Evolutionary conservation across 768 basidiomycete species (phyloP), one percentile per base, ranked within the genome.

Genomic region (Termitomyces eurrhizus): DNA sequence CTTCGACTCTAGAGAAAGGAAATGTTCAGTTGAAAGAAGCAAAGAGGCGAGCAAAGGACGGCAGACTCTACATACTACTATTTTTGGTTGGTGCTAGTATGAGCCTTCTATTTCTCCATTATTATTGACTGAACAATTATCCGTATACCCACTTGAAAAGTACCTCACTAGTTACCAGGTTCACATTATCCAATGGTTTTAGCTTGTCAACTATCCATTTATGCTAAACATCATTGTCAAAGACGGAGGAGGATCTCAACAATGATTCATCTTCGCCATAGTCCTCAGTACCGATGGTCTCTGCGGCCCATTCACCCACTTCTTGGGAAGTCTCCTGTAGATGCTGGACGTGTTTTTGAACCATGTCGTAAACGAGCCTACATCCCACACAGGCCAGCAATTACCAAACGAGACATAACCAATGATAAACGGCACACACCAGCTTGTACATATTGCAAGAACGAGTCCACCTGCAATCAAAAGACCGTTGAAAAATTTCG

Each of bases 21-120:
- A 98, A 98, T 66, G 78, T 82, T 46, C 93, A 99, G 73, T 80
- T 99, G 58, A 87, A 84, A 71, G 93, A 95, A 76, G 96, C 97
- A 16, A 86, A 86, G 71, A 82, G 92, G 72, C 80, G 95, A 58
- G 90, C 89, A 35, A 87, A 90, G 66, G 95, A 97, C 66, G 85
- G 92, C 44, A 80, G 97, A 72, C 77, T 95, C 65, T 98, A 93
- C 76, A 84, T 99, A 64, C 77, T 99, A 44, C 77, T 97, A 24
- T 98, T 99, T 75, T 82, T 99, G 58, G 78, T 98, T 44, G 93
- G 95, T 18, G 94, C 96, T 8, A 93, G 90, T 72, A 73, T 97
- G 65, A 93, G 93, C 52, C 72, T 99, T 64, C 78, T 99, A 49
- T 99, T 98, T 82, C 74, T 98, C 66, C 95, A 98, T 73, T 88